phyloP scores from a whole-genome alignment of 1,284 basidiomycete species.

The Chalciporus sp. region DNA sequence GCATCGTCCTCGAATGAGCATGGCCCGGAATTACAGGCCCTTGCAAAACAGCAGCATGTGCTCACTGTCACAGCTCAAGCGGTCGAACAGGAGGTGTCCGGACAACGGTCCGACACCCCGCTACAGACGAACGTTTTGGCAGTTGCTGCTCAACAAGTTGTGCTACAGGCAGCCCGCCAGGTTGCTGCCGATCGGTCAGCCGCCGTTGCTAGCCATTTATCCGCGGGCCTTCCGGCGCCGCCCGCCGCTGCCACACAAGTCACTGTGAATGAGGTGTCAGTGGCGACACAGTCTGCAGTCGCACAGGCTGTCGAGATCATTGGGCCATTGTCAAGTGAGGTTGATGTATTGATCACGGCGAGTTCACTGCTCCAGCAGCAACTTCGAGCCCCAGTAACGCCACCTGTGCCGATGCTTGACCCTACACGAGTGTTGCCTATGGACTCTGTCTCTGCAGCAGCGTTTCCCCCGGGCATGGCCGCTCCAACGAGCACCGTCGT shows the following conservation, averaged over 20 bases:
- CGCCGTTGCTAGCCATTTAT: conserved; percentile 41
- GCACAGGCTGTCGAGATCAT: conserved; percentile 45
- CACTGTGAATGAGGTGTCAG: conserved; percentile 75
- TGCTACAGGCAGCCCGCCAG: conserved; percentile 74
- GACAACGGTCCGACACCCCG: conserved; percentile 49
- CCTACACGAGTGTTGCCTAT: conserved; percentile 26
- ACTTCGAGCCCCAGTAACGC: conserved; percentile 32
- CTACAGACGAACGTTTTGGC: conserved; percentile 53
- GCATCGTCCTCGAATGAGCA: conserved; percentile 48
- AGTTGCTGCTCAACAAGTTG: conserved; percentile 75
- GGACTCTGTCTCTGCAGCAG: conserved; percentile 30
- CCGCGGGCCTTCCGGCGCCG: conserved; percentile 40
- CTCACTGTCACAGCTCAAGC: conserved; percentile 76
- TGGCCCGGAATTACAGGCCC: conserved; percentile 57
- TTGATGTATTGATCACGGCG: conserved; percentile 37
- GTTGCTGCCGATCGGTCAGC: conserved; percentile 57
- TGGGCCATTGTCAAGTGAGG: conserved; percentile 40
- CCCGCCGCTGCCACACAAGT: conserved; percentile 56
- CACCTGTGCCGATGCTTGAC: conserved; percentile 28
- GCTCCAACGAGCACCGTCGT: conserved; percentile 13
- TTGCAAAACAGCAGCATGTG: conserved; percentile 79
- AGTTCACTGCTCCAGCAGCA: conserved; percentile 39
- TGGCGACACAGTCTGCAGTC: conserved; percentile 64
- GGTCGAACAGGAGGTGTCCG: conserved; percentile 66
- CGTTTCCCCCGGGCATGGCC: conserved; percentile 25